Conservation (phyloP, 768 basidiomycete species). For the Russula compacta region DNA sequence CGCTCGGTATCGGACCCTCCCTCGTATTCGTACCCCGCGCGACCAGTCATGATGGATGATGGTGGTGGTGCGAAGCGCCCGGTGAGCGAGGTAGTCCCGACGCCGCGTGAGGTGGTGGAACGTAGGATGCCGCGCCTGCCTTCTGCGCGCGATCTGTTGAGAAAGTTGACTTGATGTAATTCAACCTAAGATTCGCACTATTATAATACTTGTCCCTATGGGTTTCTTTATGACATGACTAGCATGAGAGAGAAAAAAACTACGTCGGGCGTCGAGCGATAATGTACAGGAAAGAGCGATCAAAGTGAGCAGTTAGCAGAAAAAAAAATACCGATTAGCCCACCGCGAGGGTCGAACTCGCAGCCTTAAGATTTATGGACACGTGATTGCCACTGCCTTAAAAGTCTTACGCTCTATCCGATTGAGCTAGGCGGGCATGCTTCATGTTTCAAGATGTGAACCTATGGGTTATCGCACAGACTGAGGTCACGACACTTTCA, state of each 20-base stretch:
- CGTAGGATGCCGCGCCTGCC: conserved; percentile 16
- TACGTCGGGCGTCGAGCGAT: too few species aligned
- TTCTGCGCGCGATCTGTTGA: conserved; percentile 9
- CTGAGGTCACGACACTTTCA: background rate
- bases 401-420: conserved; percentile 55
- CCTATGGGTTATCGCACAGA: background rate
- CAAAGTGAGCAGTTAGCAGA: too few species aligned
- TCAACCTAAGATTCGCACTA: background rate
- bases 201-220: background rate
- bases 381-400: conserved; percentile 25
- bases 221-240: too few species aligned
- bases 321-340: conserved; percentile 29
- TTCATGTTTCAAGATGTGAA: background rate
- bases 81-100: conserved; percentile 8
- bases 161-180: conserved; percentile 7
- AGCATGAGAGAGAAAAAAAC: too few species aligned
- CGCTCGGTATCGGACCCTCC: conserved; percentile 14
- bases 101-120: background rate
- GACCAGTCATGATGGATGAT: background rate
- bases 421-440: conserved; percentile 47
- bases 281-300: too few species aligned
- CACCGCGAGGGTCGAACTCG: conserved; percentile 58
- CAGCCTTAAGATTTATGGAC: conserved; percentile 42
- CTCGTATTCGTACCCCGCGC: background rate
- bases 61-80: background rate